Conservation (phyloP, 2,329 filamentous ascomycete species). For the Cordyceps javanica region DNA sequence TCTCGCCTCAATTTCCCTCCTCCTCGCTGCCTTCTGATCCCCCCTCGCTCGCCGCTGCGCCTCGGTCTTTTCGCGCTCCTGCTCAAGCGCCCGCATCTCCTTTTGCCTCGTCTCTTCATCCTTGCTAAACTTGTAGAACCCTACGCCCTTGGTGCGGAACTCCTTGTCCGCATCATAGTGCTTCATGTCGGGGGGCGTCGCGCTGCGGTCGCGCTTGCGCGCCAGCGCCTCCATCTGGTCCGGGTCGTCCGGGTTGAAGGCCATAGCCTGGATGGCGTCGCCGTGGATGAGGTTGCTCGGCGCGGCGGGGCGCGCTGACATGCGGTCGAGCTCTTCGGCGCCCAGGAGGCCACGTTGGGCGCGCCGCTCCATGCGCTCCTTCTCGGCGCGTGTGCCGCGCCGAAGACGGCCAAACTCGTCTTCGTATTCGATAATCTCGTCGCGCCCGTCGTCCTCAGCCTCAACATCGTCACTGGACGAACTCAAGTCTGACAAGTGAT, state of each 20-base stretch:
- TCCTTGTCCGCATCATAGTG: slow-evolving; percentile 86
- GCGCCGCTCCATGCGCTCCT: slow-evolving; percentile 54
- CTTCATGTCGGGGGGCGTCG: slow-evolving; percentile 70
- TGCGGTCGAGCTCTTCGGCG: slow-evolving; percentile 57
- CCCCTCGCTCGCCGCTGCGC: slow-evolving; percentile 49
- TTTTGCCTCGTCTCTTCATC: slow-evolving; percentile 58
- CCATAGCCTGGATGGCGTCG: slow-evolving; percentile 74
- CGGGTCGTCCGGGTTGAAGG: slow-evolving; percentile 70
- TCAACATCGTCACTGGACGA: slow-evolving; percentile 31
- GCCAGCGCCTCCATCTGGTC: slow-evolving; percentile 74
- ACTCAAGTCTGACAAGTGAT: slow-evolving; percentile 44
- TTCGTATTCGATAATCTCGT: slow-evolving; percentile 73
- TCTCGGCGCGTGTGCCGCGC: slow-evolving; percentile 63
- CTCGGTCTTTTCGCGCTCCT: slow-evolving; percentile 64
- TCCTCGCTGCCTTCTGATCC: slow-evolving; percentile 52
- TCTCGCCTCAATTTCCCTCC: slow-evolving; percentile 57
- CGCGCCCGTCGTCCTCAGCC: slow-evolving; percentile 35
- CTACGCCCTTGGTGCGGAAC: slow-evolving; percentile 79
- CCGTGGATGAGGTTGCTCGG: slow-evolving; percentile 75
- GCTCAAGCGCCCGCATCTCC: slow-evolving; percentile 71
- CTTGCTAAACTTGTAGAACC: slow-evolving; percentile 83
- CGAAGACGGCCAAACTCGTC: slow-evolving; percentile 90
- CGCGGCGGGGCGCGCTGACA: slow-evolving; percentile 60
- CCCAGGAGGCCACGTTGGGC: slow-evolving; percentile 43
- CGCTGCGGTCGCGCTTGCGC: slow-evolving; percentile 67